These are phyloP conservation scores for Pneumocystis sp. DNA, from an alignment of 1,139 yeast genomes.

Conservation along the genomic window DNA sequence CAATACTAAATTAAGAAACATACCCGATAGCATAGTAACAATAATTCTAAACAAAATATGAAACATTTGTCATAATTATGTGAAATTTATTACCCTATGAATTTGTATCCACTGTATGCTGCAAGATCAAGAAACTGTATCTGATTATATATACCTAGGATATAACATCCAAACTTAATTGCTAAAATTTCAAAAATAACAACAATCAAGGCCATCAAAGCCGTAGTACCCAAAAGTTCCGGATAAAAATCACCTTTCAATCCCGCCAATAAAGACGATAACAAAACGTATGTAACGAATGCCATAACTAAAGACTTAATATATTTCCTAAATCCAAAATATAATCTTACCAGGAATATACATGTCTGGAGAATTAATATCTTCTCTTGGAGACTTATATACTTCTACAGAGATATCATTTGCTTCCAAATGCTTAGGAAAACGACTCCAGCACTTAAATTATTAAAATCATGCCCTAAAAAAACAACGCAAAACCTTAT, in stretches of 20 bases:
- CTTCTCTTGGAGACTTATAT: conserved; percentile 63
- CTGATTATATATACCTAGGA: conserved; percentile 33
- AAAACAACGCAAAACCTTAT: conserved; percentile 50
- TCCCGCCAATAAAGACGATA: conserved; percentile 79
- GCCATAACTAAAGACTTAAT: conserved; percentile 45
- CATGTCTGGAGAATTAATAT: conserved; percentile 89
- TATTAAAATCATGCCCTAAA: conserved; percentile 11
- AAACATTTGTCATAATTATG: not conserved
- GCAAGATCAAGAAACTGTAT: conserved; percentile 58
- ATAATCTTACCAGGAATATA: conserved; percentile 50
- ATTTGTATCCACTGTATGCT: conserved; percentile 89
- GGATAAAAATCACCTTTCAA: conserved; percentile 86
- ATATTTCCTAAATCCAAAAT: not conserved
- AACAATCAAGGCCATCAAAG: conserved; percentile 82
- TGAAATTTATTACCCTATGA: conserved; percentile 38
- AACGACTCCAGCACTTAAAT: conserved; percentile 4
- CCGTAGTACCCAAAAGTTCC: conserved; percentile 72
- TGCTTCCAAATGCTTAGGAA: conserved; percentile 29
- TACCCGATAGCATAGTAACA: conserved; percentile 25
- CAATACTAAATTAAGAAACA: conserved; percentile 29
- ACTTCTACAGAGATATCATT: conserved; percentile 30
- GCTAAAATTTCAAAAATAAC: conserved; percentile 53
- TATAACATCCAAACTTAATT: conserved; percentile 48
- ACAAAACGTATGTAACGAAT: conserved; percentile 67
- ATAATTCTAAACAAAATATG: conserved; percentile 9